Evolutionary conservation across 768 basidiomycete genomes (phyloP), one percentile per base, ranked within the genome.

Genomic region (Phaeolepiota aurea): DNA sequence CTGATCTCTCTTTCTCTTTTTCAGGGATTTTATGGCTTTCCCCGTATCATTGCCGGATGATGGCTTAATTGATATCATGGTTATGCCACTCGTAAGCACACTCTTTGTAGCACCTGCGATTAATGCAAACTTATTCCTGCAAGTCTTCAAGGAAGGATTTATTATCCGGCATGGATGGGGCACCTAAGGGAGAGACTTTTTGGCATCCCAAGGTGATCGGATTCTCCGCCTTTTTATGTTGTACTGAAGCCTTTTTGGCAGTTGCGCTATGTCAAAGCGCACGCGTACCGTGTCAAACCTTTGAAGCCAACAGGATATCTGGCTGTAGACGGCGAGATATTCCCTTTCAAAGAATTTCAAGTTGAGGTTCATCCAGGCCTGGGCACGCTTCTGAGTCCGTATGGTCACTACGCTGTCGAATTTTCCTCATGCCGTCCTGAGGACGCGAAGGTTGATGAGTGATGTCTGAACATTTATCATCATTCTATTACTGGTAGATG

Each of bases 1-100:
- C 25, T 20, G 34, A 18, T 7, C n/a, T n/a, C n/a, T n/a, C n/a
- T n/a, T n/a, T n/a, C n/a, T n/a, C n/a, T n/a, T n/a, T n/a, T n/a
- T 30, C 44, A 82, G 82, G 13, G 81, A 84, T 43, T 68, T 83
- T 25, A 82, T 90, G 81, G 77, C 87, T 18, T 92, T 90, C 53
- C 90, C 87, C 0, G 79, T 87, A 3, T 86, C 86, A 15, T 55
- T 82, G 37, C 83, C 87, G 0, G 76, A 84, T 44, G 87, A 92
- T 51, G 87, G 87, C 0, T 57, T 79, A 20, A 78, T 91, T 39
- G 88, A 90, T 49, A 57, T 91, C 32, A 71, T 74, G 32, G 66
- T 73, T 28, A 79, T 88, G 65, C 71, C 76, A 41, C 48, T 67
- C 43, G 88, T 85, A 51, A 25, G 76, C 59, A 37, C 36, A n/a